A percentile compares a stretch with the other conserved stretches of the same genome.
phyloP scores from a whole-genome alignment of 1,284 basidiomycete species.

The Trametes polyzona region DNA sequence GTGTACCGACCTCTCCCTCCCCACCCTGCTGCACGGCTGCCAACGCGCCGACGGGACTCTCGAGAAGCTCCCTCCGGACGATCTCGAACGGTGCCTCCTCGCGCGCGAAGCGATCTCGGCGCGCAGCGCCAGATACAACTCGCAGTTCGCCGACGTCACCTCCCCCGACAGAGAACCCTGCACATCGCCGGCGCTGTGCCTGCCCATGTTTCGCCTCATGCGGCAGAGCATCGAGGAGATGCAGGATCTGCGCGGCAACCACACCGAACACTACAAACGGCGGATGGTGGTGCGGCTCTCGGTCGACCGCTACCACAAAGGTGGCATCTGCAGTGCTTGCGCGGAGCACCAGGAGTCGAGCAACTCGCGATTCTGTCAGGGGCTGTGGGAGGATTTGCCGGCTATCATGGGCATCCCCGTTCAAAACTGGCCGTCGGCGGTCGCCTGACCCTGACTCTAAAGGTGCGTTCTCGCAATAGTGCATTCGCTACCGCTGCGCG shows the following conservation, averaged over 20 bases:
- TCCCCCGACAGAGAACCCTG: no score
- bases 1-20: not conserved
- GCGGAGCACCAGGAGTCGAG: not conserved
- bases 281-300: not conserved
- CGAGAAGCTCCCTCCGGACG: conserved; percentile 1
- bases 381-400: not conserved
- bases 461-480: no score
- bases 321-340: not conserved
- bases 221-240: no score
- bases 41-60: not conserved
- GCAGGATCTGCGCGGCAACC: no score
- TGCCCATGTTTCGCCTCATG: no score
- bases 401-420: not conserved
- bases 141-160: not conserved
- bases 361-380: not conserved
- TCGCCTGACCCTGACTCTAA: no score
- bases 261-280: no score
- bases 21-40: not conserved
- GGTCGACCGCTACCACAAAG: not conserved
- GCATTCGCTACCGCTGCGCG: no score
- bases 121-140: not conserved
- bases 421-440: not conserved
- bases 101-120: not conserved
- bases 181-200: no score
- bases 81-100: conserved; percentile 2